A percentile compares a stretch with the other conserved stretches of the same genome.
These are phyloP conservation scores for Starmerella floris DNA, from an alignment of 805 yeast genomes.

Conservation along the genomic window DNA sequence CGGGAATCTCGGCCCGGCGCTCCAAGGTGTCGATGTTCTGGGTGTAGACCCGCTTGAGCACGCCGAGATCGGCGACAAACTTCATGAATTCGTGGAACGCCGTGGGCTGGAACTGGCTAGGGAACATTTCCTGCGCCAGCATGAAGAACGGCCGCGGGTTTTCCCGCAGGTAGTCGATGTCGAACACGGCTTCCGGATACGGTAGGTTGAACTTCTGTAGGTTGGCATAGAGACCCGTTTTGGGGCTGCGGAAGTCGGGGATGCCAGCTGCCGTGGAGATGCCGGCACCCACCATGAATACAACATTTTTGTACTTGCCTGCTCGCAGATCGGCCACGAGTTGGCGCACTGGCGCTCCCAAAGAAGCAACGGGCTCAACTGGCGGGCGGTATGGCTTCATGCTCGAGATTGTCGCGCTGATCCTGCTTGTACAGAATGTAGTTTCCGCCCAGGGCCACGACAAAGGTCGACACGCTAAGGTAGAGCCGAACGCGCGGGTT, in stretches of 20 bases:
- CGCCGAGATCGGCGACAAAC: slow-evolving; percentile 49
- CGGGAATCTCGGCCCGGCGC: slow-evolving; percentile 62
- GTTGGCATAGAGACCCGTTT: slow-evolving; percentile 68
- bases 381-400: neutral
- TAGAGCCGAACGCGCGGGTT: slow-evolving; percentile 18
- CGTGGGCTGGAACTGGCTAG: slow-evolving; percentile 78
- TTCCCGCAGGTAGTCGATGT: slow-evolving; percentile 62
- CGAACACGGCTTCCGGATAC: slow-evolving; percentile 91
- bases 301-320: slow-evolving; percentile 22
- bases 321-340: slow-evolving; percentile 14
- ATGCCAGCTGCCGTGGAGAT: slow-evolving; percentile 87
- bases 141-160: slow-evolving; percentile 76
- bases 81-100: slow-evolving; percentile 62
- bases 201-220: slow-evolving; percentile 58
- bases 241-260: slow-evolving; percentile 88
- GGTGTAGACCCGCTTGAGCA: slow-evolving; percentile 62
- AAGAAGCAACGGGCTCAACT: neutral
- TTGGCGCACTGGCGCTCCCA: slow-evolving; percentile 1
- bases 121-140: slow-evolving; percentile 71
- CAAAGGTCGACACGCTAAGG: slow-evolving; percentile 17
- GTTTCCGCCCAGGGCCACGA: slow-evolving; percentile 19
- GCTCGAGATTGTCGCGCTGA: neutral
- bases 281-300: slow-evolving; percentile 67
- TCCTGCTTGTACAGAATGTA: slow-evolving; percentile 15
- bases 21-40: slow-evolving; percentile 92